phyloP scores from a whole-genome alignment of 257 asterid species.

The Nicotiana paniculata region DNA sequence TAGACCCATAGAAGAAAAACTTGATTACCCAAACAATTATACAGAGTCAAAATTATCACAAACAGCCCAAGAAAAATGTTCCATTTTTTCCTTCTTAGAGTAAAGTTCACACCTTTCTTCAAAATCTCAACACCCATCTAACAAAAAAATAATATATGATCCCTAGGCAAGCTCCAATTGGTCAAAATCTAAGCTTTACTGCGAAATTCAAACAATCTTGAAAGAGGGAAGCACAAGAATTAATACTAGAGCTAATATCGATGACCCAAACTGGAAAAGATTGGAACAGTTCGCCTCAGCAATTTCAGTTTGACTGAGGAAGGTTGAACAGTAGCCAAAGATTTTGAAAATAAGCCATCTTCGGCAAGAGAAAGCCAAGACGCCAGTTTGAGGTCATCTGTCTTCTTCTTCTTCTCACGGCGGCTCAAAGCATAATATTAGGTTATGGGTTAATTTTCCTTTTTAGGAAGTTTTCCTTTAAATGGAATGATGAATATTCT shows the following conservation, averaged over 20 bases:
- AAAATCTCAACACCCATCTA: not conserved
- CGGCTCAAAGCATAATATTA: too few relatives aligned
- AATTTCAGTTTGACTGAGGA: not conserved
- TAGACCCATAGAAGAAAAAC: constrained; percentile 42
- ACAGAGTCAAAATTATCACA: not conserved
- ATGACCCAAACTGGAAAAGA: not conserved
- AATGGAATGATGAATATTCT: too few relatives aligned
- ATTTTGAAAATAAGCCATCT: not conserved
- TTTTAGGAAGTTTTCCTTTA: too few relatives aligned
- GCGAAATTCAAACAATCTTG: not conserved
- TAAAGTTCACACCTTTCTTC: not conserved
- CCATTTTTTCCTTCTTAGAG: not conserved
- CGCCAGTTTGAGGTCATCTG: not conserved
- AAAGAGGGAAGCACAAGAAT: not conserved
- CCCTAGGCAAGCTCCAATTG: not conserved
- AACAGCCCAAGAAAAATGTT: not conserved
- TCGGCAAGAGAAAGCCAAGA: not conserved
- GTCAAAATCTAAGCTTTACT: not conserved
- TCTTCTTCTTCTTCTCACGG: not conserved
- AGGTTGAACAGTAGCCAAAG: not conserved
- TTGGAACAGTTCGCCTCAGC: not conserved
- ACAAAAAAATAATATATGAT: not conserved
- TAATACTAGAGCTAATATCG: not conserved
- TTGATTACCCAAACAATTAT: not conserved
- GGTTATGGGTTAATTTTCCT: too few relatives aligned